A percentile compares a stretch with the other conserved stretches of the same genome.
phyloP scores from a whole-genome alignment of 257 asterid species.

The Verbascum thapsus region DNA sequence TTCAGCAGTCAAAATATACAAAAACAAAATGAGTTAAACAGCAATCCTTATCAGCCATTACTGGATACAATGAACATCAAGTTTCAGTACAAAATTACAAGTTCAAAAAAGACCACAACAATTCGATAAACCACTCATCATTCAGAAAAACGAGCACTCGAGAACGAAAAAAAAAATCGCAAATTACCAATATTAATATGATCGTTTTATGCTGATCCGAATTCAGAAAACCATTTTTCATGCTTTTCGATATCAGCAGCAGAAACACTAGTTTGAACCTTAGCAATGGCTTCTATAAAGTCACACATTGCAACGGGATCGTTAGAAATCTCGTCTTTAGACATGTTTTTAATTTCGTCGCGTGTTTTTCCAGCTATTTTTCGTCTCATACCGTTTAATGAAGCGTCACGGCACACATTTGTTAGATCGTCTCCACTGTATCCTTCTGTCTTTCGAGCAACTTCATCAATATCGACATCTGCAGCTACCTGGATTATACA shows the following conservation, averaged over 20 bases:
- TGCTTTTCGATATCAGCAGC: conserved; percentile 90
- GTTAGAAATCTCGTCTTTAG: conserved; percentile 88
- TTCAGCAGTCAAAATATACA: neutral
- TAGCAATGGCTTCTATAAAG: conserved; percentile 79
- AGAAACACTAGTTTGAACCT: conserved; percentile 96
- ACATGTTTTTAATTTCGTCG: conserved; percentile 85
- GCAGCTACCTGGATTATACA: conserved; percentile 65
- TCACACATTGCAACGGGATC: conserved; percentile 97
- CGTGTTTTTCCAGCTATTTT: conserved; percentile 93
- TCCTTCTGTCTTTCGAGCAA: conserved; percentile 90
- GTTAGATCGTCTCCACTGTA: conserved; percentile 98
- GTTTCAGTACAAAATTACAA: conserved; percentile 9
- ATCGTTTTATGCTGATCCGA: conserved; percentile 71
- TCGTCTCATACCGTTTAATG: conserved; percentile 89
- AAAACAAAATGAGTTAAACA: neutral
- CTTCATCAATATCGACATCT: conserved; percentile 93
- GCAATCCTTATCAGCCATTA: conserved; percentile 14
- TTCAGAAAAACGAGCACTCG: neutral
- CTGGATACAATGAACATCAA: conserved; percentile 7
- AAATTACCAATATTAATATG: neutral
- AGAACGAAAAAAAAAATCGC: neutral
- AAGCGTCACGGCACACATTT: conserved; percentile 93
- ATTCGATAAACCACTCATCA: conserved; percentile 26
- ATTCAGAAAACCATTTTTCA: conserved; percentile 93
- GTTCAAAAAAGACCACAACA: conserved; percentile 32